A percentile compares a stretch with the other conserved stretches of the same genome.
Conservation (phyloP, 2,329 filamentous ascomycete genomes). For the Fusarium sp. region DNA sequence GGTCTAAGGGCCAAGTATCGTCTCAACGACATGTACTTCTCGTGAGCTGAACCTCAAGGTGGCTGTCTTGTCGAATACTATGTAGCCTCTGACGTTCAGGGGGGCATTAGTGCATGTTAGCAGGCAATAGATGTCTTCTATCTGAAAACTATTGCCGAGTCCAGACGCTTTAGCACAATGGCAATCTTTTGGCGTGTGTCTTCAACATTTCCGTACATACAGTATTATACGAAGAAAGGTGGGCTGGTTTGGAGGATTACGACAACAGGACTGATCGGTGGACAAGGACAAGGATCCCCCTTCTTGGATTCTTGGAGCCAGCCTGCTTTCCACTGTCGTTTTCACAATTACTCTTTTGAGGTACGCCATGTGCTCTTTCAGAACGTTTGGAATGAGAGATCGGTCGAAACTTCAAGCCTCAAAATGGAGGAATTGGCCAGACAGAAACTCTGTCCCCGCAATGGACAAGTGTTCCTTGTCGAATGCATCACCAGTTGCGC, state of each 20-base stretch:
- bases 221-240: not conserved
- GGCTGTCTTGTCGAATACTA: not conserved
- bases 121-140: constrained; percentile 16
- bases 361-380: constrained; percentile 23
- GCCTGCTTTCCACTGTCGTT: constrained; percentile 13
- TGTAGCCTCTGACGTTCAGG: constrained; percentile 7
- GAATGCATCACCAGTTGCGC: constrained; percentile 29
- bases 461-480: constrained; percentile 29
- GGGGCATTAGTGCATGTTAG: constrained; percentile 2
- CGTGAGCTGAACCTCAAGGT: not conserved
- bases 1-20: constrained; percentile 12
- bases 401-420: constrained; percentile 26
- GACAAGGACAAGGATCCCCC: constrained; percentile 17
- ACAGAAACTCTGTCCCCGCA: constrained; percentile 17
- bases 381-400: constrained; percentile 37
- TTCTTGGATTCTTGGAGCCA: constrained; percentile 6
- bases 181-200: constrained; percentile 7
- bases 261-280: constrained; percentile 6
- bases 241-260: constrained; percentile 14
- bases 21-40: not conserved
- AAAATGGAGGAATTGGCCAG: not conserved
- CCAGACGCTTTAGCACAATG: constrained; percentile 12
- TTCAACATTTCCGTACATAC: not conserved
- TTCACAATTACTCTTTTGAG: constrained; percentile 13
- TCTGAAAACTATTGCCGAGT: constrained; percentile 26